Conservation (phyloP, 2,329 filamentous ascomycete species). For the Penicillium sp. region DNA sequence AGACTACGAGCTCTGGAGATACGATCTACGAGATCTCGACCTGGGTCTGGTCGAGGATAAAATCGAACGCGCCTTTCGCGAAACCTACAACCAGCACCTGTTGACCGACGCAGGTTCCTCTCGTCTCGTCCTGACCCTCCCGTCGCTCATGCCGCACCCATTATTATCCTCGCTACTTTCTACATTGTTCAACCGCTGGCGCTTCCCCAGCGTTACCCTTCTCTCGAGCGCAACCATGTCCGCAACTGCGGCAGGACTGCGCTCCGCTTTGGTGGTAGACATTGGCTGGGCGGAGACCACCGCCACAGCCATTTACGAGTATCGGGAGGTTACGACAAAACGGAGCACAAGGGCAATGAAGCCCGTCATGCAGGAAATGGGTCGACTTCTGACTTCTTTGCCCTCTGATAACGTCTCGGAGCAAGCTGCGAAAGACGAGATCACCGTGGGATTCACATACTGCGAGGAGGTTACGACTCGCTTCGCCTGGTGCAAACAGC, state of each 20-base stretch:
- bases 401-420: slow-evolving; percentile 24
- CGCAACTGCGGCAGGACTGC: slow-evolving; percentile 74
- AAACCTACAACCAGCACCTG: slow-evolving; percentile 75
- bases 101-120: slow-evolving; percentile 63
- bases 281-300: slow-evolving; percentile 90
- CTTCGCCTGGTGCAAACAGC: slow-evolving; percentile 69
- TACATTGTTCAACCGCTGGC: slow-evolving; percentile 76
- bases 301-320: slow-evolving; percentile 85
- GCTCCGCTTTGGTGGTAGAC: slow-evolving; percentile 83
- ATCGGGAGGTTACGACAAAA: slow-evolving; percentile 70
- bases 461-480: slow-evolving; percentile 76
- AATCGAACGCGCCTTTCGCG: slow-evolving; percentile 76
- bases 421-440: slow-evolving; percentile 35
- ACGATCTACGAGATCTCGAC: slow-evolving; percentile 71
- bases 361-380: slow-evolving; percentile 67
- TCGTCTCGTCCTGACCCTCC: slow-evolving; percentile 71
- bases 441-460: slow-evolving; percentile 67
- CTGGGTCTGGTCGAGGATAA: slow-evolving; percentile 80
- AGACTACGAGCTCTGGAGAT: slow-evolving; percentile 69
- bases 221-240: slow-evolving; percentile 74
- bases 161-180: slow-evolving; percentile 73
- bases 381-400: slow-evolving; percentile 37
- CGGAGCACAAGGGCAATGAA: slow-evolving; percentile 74
- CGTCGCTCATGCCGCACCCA: slow-evolving; percentile 73
- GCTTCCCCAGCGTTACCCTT: slow-evolving; percentile 75